Evolutionary conservation across 768 basidiomycete species (phyloP), one percentile per base, ranked within the genome.

Genomic region (Harrya chromipes): DNA sequence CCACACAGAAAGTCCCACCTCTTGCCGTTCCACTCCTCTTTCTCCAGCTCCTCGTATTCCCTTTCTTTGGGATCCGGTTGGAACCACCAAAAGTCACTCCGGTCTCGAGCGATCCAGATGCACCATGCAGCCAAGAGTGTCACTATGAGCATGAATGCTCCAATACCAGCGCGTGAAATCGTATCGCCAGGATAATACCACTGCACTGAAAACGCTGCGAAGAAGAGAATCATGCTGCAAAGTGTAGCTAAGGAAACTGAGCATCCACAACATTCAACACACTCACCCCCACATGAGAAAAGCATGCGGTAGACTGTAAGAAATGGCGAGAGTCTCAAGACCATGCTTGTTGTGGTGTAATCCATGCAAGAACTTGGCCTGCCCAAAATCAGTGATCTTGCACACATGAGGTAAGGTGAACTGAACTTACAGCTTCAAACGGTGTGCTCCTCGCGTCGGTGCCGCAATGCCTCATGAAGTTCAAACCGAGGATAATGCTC

Each of bases 201-300:
- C 49, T 70, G 58, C 0, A 52, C 43, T 1, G 49, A 54, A 44
- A 68, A 59, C 0, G 67, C 67, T 2, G 53, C 53, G 27, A 54
- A 59, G 55, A 70, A 68, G 31, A 68, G 51, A 14, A 62, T 8
- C 56, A 68, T 66, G 12, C 67, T 68, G 14, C 10, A 10, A 37
- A 14, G 2, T 11, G 11, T 33, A 17, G 11, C 57, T 16, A 55
- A 35, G 12, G 16, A 19, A 36, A 45, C 12, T 6, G 21, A 17
- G 38, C 20, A 10, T 17, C 6, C 8, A 31, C 12, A 13, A 27
- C 3, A 35, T 19, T 9, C 24, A 23, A 20, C 14, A 24, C 14
- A 73, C 80, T 64, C 57, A 81, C 82, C 73, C 75, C 81, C 81
- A 83, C 70, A 83, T 74, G 36, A 83, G 67, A 17, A 82, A 64